A percentile compares a stretch with the other conserved stretches of the same genome.
These are phyloP conservation scores for Eucalyptus guilfoylei DNA, from an alignment of 345 rosid species.

Conservation along the genomic window DNA sequence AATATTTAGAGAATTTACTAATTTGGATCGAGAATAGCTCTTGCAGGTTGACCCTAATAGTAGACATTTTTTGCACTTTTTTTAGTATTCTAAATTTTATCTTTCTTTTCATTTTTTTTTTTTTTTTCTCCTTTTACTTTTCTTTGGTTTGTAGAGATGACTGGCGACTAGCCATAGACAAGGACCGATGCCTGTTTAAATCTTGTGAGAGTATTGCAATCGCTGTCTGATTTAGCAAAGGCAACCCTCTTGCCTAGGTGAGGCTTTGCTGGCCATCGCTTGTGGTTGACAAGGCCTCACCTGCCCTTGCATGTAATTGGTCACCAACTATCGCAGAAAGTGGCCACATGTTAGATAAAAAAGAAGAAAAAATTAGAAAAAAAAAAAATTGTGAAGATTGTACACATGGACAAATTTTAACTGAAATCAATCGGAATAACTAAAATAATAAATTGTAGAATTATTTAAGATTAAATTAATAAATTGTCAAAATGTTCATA, in stretches of 20 bases:
- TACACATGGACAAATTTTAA: rapidly evolving
- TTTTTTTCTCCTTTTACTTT: no score
- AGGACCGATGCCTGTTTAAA: rapidly evolving
- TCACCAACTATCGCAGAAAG: neutral
- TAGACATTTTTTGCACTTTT: neutral
- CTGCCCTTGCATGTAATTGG: neutral
- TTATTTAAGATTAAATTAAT: neutral
- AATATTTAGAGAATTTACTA: no score
- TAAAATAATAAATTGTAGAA: neutral
- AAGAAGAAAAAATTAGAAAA: neutral
- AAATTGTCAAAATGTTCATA: neutral
- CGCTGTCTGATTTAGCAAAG: rapidly evolving
- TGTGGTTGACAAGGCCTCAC: neutral
- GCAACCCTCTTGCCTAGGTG: neutral
- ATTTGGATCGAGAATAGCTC: no score
- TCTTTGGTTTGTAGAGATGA: neutral
- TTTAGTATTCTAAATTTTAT: neutral
- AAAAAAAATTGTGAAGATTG: neutral
- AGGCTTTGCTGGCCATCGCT: neutral
- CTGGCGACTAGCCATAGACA: rapidly evolving
- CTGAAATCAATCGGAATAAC: neutral
- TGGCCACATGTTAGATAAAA: neutral
- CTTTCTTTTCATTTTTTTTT: rapidly evolving
- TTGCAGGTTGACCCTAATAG: neutral
- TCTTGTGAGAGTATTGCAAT: neutral